Base-by-base conservation (phyloP, 2,329 filamentous ascomycete genomes). In the Zymoseptoria pseudotritici region DNA sequence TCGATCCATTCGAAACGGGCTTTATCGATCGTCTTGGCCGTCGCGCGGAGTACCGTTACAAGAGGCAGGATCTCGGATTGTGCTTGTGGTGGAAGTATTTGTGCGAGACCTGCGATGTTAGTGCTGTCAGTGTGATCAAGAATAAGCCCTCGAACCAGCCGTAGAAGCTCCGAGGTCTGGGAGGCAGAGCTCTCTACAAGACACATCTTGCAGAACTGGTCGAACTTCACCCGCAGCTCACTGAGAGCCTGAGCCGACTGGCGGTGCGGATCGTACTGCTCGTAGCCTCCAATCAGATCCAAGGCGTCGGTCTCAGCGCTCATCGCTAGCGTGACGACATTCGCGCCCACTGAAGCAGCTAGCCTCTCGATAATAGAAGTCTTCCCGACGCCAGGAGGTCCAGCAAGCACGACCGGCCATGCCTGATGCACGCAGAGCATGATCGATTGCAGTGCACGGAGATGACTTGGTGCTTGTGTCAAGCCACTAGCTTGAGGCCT, bases 301-400 rank as follows among this genome's bases (percentile, higher is more conserved):
- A 96, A 96, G 0, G 93, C 92, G 73, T 99, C 94, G 52, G 96
- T 89, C 68, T 99, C 95, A 6, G 92, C 88, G 71, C 96, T 99
- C 76, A 99, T 85, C 0, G 92, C 86, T 68, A 97, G 90, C 17
- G 91, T 88, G 31, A 92, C 83, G 3, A 97, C 78, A 1, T 85
- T 80, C 58, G 88, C 88, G 22, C 94, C 94, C 50, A 85, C 84
- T 22, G 88, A 77, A 11, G 88, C 86, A n/a, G 94, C 92, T 26
- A 96, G 80, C 64, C 93, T 87, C 61, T 87, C 83, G 13, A 99
- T 78, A 4, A 96, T 80, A 4, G 84, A 83, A 1, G 90, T 93
- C 75, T 99, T 99, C 26, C 94, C 94, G 65, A 86, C 88, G 0
- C 92, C 93, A 0, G 93, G 88, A 1, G 89, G 79, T 0, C 95